Conservation (phyloP, 139 green algal genomes). For the Auxenochlorella pyrenoidosa region DNA sequence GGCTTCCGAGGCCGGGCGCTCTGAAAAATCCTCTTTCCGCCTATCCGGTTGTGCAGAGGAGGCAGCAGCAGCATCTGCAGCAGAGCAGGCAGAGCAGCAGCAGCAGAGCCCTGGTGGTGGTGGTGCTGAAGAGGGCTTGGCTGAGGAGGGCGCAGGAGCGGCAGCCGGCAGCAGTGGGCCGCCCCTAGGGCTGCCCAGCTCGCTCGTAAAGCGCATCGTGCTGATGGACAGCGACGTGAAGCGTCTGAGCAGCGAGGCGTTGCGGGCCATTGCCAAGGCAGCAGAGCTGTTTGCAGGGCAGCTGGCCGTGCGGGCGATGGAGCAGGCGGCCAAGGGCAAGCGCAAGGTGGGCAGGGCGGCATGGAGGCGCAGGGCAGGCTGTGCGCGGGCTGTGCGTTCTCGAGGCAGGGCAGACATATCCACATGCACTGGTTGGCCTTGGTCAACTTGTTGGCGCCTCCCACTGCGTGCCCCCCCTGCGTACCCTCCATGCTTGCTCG, state of each 20-base stretch:
- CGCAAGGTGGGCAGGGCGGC: conserved; percentile 23
- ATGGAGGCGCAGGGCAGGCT: not conserved
- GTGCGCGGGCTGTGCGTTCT: not conserved
- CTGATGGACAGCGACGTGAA: conserved; percentile 61
- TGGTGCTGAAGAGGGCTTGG: not conserved
- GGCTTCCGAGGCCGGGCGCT: not conserved
- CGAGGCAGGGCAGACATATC: not conserved
- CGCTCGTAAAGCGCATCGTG: conserved; percentile 70
- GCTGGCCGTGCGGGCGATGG: conserved; percentile 50
- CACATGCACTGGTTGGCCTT: not conserved
- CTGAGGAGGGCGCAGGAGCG: not conserved
- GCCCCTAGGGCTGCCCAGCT: conserved; percentile 55
- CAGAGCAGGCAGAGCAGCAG: not conserved
- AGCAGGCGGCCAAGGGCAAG: conserved; percentile 44
- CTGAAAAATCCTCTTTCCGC: too few species aligned
- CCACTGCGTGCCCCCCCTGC: not conserved
- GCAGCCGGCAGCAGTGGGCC: conserved; percentile 17
- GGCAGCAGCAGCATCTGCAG: conserved; percentile 9
- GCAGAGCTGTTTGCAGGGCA: conserved; percentile 60
- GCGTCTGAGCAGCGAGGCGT: conserved; percentile 55
- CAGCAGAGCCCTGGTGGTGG: not conserved
- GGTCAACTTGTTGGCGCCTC: not conserved
- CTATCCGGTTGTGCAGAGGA: not conserved
- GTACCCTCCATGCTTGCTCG: not conserved
- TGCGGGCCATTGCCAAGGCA: conserved; percentile 55